Evolutionary conservation across 495 filamentous ascomycete species (phyloP).

Genomic region (Lasiosphaeria hispida): DNA sequence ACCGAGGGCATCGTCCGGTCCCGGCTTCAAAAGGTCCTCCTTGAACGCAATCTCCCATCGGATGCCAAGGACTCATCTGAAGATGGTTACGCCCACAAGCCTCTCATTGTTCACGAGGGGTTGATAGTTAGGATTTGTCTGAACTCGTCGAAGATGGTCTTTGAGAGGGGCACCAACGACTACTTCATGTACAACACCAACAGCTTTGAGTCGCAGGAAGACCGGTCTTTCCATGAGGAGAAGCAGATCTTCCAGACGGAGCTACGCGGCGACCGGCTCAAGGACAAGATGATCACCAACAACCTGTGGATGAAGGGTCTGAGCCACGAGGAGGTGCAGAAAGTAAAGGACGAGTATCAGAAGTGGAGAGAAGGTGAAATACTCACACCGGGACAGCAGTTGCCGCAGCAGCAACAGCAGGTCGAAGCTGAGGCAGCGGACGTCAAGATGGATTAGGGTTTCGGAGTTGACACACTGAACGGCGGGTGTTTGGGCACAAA

Average conservation of each 20-base stretch:
- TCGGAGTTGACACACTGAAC: no score
- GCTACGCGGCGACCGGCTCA: constrained; percentile 59
- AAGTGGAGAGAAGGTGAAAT: constrained; percentile 45
- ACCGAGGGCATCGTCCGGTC: constrained; percentile 78
- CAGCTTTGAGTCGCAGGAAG: constrained; percentile 28
- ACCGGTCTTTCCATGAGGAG: constrained; percentile 43
- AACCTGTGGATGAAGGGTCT: constrained; percentile 72
- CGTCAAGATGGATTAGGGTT: no score
- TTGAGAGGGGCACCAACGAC: constrained; percentile 62
- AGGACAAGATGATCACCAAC: constrained; percentile 72
- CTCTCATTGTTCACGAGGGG: constrained; percentile 66
- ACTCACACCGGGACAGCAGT: constrained; percentile 3
- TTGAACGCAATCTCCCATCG: constrained; percentile 71
- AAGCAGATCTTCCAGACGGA: constrained; percentile 50
- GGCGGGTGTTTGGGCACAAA: no score
- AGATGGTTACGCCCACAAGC: constrained; percentile 48
- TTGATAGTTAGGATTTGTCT: constrained; percentile 76
- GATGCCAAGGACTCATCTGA: constrained; percentile 46
- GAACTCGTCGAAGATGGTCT: constrained; percentile 77
- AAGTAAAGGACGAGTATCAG: constrained; percentile 60
- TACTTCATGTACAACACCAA: constrained; percentile 48
- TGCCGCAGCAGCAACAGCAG: no score
- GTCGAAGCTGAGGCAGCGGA: no score
- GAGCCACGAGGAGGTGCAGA: constrained; percentile 68
- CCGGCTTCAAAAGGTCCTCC: constrained; percentile 62